A percentile compares a stretch with the other conserved stretches of the same genome.
These are phyloP conservation scores for Curvularia spicifera DNA, from an alignment of 2,329 filamentous ascomycete species.

Conservation along the genomic window DNA sequence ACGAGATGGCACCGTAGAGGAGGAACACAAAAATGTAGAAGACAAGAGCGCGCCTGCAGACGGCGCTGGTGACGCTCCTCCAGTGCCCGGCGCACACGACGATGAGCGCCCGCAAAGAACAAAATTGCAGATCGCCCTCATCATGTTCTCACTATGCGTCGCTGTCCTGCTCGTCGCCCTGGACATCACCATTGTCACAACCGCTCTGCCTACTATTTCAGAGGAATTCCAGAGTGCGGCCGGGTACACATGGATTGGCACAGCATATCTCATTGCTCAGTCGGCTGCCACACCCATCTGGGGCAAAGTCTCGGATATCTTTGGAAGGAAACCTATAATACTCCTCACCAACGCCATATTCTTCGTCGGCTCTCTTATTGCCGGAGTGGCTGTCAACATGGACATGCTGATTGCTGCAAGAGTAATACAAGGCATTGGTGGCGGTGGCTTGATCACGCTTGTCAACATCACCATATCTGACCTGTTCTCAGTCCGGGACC, in stretches of 20 bases:
- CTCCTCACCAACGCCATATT: slow-evolving; percentile 67
- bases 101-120: slow-evolving; percentile 44
- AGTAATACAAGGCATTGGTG: slow-evolving; percentile 68
- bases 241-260: slow-evolving; percentile 62
- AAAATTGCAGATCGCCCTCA: slow-evolving; percentile 54
- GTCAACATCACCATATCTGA: slow-evolving; percentile 70
- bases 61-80: slow-evolving; percentile 17
- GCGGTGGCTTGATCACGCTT: slow-evolving; percentile 68
- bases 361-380: slow-evolving; percentile 67
- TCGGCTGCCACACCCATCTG: slow-evolving; percentile 62
- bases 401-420: slow-evolving; percentile 68
- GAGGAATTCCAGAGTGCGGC: slow-evolving; percentile 58
- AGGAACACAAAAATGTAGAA: slow-evolving; percentile 6
- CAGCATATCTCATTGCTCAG: slow-evolving; percentile 58
- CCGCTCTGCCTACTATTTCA: slow-evolving; percentile 66
- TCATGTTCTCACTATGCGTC: slow-evolving; percentile 59
- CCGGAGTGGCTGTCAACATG: slow-evolving; percentile 63
- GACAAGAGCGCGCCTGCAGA: slow-evolving; percentile 9
- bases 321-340: slow-evolving; percentile 68
- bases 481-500: slow-evolving; percentile 65
- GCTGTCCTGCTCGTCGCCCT: slow-evolving; percentile 66
- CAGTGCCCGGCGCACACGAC: slow-evolving; percentile 25
- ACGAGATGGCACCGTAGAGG: slow-evolving; percentile 15
- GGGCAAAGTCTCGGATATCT: slow-evolving; percentile 72
- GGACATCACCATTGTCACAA: slow-evolving; percentile 68